Evolutionary conservation across 1,139 yeast species (phyloP).

Genomic region (Suhomyces panamericanus): DNA sequence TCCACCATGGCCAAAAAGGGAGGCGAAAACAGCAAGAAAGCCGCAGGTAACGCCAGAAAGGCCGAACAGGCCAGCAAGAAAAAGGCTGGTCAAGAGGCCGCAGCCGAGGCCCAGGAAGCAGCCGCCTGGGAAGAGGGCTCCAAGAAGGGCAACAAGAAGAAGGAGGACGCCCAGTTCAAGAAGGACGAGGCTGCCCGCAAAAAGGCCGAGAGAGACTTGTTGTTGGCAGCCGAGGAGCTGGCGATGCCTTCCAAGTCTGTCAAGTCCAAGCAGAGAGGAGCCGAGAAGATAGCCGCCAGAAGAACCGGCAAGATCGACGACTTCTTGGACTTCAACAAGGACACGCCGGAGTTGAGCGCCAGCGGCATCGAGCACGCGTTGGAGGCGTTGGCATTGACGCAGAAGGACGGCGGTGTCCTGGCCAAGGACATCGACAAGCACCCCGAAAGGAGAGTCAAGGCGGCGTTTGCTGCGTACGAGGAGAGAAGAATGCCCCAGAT

Average conservation of each 20-base stretch:
- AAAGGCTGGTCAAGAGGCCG: conserved; percentile 55
- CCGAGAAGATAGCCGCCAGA: conserved; percentile 65
- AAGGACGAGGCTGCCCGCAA: conserved; percentile 64
- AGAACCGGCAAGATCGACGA: conserved; percentile 67
- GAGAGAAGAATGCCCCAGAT: conserved; percentile 72
- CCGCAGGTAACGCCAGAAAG: conserved; percentile 69
- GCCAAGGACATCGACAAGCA: conserved; percentile 77
- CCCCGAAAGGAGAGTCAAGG: conserved; percentile 86
- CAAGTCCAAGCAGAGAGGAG: conserved; percentile 62
- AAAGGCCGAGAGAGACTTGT: conserved; percentile 62
- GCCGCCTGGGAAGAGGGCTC: conserved; percentile 72
- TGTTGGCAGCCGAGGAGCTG: conserved; percentile 64
- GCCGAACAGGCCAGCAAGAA: conserved; percentile 67
- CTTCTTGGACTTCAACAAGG: conserved; percentile 52
- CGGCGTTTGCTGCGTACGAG: conserved; percentile 73
- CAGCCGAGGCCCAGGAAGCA: conserved; percentile 56
- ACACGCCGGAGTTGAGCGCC: conserved; percentile 61
- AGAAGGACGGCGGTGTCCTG: conserved; percentile 53
- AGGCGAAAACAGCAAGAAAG: conserved; percentile 63
- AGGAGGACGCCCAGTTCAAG: conserved; percentile 60
- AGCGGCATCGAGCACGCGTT: conserved; percentile 76
- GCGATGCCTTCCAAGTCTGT: conserved; percentile 59
- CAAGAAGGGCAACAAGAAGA: conserved; percentile 69
- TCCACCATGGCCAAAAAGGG: conserved; percentile 54
- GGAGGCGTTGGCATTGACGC: conserved; percentile 70